These are phyloP conservation scores for Trifolium fragiferum DNA, from an alignment of 306 rosid genomes.

Conservation along the genomic window DNA sequence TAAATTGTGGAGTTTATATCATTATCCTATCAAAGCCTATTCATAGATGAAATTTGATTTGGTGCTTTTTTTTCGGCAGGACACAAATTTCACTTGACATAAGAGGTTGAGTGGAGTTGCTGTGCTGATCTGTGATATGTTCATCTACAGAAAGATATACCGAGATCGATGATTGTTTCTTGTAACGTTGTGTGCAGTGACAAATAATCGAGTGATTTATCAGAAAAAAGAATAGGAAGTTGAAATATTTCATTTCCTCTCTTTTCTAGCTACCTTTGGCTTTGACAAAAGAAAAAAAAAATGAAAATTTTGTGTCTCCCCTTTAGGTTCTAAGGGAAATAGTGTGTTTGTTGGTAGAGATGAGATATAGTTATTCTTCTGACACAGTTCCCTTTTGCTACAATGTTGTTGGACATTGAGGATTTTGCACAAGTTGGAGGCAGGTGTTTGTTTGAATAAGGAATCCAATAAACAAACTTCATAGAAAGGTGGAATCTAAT, in stretches of 20 bases:
- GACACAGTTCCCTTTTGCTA: slow-evolving; percentile 38
- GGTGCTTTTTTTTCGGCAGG: slow-evolving; percentile 55
- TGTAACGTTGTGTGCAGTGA: slow-evolving; percentile 62
- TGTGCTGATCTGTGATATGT: slow-evolving; percentile 50
- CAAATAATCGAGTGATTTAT: slow-evolving; percentile 61
- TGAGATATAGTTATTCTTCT: slow-evolving; percentile 37
- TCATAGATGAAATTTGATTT: slow-evolving; percentile 58
- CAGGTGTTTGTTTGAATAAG: slow-evolving; percentile 43
- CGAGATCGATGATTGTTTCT: slow-evolving; percentile 51
- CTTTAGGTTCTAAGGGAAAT: slow-evolving; percentile 42
- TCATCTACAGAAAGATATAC: slow-evolving; percentile 44
- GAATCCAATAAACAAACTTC: slow-evolving; percentile 45
- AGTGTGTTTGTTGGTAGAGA: slow-evolving; percentile 41
- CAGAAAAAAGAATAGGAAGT: slow-evolving; percentile 49
- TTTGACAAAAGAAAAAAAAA: slow-evolving; percentile 28
- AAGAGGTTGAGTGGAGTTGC: slow-evolving; percentile 59
- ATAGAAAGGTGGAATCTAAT: slow-evolving; percentile 37
- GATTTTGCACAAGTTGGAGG: slow-evolving; percentile 42
- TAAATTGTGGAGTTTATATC: slow-evolving; percentile 56
- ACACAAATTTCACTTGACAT: slow-evolving; percentile 46
- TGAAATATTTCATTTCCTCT: slow-evolving; percentile 47
- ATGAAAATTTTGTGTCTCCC: slow-evolving; percentile 39
- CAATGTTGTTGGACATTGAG: slow-evolving; percentile 34
- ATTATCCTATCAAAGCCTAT: slow-evolving; percentile 50
- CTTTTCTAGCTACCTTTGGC: slow-evolving; percentile 45